These are phyloP conservation scores for Mortierella sp. DNA, from an alignment of 371 early-diverging fungal genomes.

Conservation along the genomic window DNA sequence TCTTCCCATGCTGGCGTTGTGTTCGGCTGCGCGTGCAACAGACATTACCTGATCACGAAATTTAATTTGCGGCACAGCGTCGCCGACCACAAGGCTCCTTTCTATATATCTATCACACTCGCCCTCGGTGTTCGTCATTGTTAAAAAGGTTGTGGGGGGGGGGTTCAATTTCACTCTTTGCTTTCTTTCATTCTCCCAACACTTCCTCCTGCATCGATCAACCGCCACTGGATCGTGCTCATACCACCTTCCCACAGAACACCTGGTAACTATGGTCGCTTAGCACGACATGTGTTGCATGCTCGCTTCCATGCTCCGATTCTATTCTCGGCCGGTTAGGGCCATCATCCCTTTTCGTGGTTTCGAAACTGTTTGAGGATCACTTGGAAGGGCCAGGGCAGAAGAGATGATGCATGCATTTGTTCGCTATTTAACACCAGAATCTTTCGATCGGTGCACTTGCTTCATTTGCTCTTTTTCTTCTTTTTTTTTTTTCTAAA, in stretches of 20 bases:
- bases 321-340: slow-evolving; percentile 38
- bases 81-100: background rate
- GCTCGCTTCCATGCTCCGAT: background rate
- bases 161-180: too few relatives aligned
- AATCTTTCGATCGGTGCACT: background rate
- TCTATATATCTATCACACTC: background rate
- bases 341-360: slow-evolving; percentile 7
- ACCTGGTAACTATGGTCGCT: background rate
- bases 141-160: too few relatives aligned
- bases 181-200: too few relatives aligned
- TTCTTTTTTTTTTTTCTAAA: background rate
- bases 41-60: slow-evolving; percentile 1
- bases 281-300: background rate
- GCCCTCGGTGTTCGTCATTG: too few relatives aligned
- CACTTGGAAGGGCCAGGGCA: slow-evolving; percentile 10
- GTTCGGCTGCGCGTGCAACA: slow-evolving; percentile 1
- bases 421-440: background rate
- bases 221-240: too few relatives aligned
- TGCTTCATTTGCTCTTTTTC: slow-evolving; percentile 8
- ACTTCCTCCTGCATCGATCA: too few relatives aligned
- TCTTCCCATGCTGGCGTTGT: background rate
- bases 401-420: background rate
- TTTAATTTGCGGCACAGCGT: background rate
- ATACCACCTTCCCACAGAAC: background rate
- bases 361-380: slow-evolving; percentile 37